These are phyloP conservation scores for Mycena sanguinolenta DNA, from an alignment of 768 basidiomycete species.

Conservation along the genomic window DNA sequence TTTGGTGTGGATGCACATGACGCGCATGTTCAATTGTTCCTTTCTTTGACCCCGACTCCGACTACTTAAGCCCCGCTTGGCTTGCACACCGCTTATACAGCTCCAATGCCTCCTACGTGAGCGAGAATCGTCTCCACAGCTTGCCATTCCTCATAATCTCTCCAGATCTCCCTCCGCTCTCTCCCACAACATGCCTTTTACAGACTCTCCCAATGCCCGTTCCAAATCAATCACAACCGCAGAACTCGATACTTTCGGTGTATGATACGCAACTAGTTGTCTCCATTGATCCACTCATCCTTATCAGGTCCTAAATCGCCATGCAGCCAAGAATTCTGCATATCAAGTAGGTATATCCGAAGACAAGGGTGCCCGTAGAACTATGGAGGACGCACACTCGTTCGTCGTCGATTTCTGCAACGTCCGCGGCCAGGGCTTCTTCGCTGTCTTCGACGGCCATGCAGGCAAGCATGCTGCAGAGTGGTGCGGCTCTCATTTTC, in stretches of 20 bases:
- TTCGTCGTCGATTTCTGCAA: slow-evolving; percentile 95
- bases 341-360: slow-evolving; percentile 84
- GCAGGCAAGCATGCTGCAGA: slow-evolving; percentile 99
- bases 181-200: slow-evolving; percentile 24
- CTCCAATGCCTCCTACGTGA: slow-evolving; percentile 10
- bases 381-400: slow-evolving; percentile 98
- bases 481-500: slow-evolving; percentile 98
- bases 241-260: slow-evolving; percentile 82
- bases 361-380: slow-evolving; percentile 90
- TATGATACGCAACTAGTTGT: slow-evolving; percentile 55
- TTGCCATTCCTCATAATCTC: neutral
- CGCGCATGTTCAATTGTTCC: neutral
- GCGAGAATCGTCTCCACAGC: neutral
- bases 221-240: slow-evolving; percentile 87
- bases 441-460: slow-evolving; percentile 98
- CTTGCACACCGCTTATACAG: neutral
- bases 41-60: neutral
- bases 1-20: neutral
- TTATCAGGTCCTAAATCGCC: slow-evolving; percentile 77
- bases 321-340: slow-evolving; percentile 73
- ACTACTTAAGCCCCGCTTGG: neutral
- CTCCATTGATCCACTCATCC: neutral
- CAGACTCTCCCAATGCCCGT: slow-evolving; percentile 80
- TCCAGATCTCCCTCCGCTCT: slow-evolving; percentile 1
- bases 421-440: slow-evolving; percentile 96